phyloP scores from a whole-genome alignment of 108 stramenopile species.

The Pinguiococcus pyrenoidosus region DNA sequence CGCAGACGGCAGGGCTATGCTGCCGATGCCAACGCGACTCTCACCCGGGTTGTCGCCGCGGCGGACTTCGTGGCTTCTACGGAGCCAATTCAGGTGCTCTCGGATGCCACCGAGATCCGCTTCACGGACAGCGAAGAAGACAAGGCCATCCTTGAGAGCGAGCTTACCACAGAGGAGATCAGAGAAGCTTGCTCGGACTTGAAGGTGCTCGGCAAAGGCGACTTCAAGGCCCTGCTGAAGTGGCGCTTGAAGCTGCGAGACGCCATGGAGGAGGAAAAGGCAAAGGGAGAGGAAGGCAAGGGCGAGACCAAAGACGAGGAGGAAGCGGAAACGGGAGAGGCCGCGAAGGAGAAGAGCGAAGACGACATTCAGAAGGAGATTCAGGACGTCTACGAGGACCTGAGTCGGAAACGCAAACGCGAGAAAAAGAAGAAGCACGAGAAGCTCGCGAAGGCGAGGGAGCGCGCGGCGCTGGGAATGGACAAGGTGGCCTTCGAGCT shows the following conservation, averaged over 20 bases:
- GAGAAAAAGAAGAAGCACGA: slow-evolving; percentile 75
- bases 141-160: slow-evolving; percentile 49
- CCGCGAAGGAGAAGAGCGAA: slow-evolving; percentile 33
- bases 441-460: slow-evolving; percentile 57
- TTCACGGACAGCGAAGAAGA: slow-evolving; percentile 11
- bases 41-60: too few relatives aligned
- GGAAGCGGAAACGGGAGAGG: slow-evolving; percentile 18
- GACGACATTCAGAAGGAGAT: slow-evolving; percentile 61
- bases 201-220: slow-evolving; percentile 85
- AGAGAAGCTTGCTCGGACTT: slow-evolving; percentile 33
- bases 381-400: slow-evolving; percentile 54
- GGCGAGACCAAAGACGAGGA: slow-evolving; percentile 25
- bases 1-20: too few relatives aligned
- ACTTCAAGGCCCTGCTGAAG: slow-evolving; percentile 75
- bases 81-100: slow-evolving; percentile 20
- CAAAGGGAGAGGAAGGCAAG: slow-evolving; percentile 35
- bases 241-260: slow-evolving; percentile 71
- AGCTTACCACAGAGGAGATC: slow-evolving; percentile 66
- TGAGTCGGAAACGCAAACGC: slow-evolving; percentile 58
- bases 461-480: slow-evolving; percentile 44
- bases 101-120: too few relatives aligned
- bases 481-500: slow-evolving; percentile 18
- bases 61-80: too few relatives aligned
- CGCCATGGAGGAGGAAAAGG: slow-evolving; percentile 10
- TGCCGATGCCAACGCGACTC: too few relatives aligned